A percentile compares a stretch with the other conserved stretches of the same genome.
phyloP scores from a whole-genome alignment of 768 basidiomycete species.

The Mycena chlorophos region DNA sequence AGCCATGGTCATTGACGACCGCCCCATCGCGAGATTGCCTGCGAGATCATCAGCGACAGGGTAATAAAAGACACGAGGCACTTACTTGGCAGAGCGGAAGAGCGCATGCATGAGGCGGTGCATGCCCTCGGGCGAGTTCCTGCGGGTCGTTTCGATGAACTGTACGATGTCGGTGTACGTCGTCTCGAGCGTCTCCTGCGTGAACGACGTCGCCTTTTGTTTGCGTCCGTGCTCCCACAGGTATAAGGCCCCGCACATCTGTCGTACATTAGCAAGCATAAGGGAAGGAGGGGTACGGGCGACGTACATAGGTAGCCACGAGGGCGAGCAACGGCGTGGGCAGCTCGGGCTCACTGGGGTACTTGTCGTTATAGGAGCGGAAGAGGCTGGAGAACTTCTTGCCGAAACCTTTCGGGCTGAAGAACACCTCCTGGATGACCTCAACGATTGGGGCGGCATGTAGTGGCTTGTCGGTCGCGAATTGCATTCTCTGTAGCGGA shows the following conservation, averaged over 20 bases:
- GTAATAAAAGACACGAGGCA: not conserved
- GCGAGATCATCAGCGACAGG: not conserved
- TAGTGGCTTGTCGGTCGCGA: not conserved
- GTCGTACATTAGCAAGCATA: not conserved
- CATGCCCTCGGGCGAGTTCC: not conserved
- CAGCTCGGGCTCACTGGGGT: not conserved
- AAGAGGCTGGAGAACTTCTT: not conserved
- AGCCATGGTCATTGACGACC: not conserved
- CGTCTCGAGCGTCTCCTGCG: not conserved
- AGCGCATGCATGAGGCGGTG: conserved; percentile 8
- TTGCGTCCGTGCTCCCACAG: not conserved
- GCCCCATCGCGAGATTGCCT: not conserved
- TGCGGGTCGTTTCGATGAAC: not conserved
- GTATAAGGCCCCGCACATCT: not conserved
- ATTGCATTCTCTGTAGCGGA: not conserved
- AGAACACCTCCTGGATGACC: conserved; percentile 4
- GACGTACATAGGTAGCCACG: not conserved
- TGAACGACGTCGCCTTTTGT: not conserved
- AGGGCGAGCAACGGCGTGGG: conserved; percentile 4
- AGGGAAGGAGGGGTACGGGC: not conserved
- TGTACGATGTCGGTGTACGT: not conserved
- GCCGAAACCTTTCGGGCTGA: not conserved
- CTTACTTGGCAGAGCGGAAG: not conserved
- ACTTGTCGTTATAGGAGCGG: not conserved
- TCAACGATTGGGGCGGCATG: conserved; percentile 6